These are phyloP conservation scores for Ophiobolus disseminans DNA, from an alignment of 2,329 filamentous ascomycete species.

Conservation along the genomic window DNA sequence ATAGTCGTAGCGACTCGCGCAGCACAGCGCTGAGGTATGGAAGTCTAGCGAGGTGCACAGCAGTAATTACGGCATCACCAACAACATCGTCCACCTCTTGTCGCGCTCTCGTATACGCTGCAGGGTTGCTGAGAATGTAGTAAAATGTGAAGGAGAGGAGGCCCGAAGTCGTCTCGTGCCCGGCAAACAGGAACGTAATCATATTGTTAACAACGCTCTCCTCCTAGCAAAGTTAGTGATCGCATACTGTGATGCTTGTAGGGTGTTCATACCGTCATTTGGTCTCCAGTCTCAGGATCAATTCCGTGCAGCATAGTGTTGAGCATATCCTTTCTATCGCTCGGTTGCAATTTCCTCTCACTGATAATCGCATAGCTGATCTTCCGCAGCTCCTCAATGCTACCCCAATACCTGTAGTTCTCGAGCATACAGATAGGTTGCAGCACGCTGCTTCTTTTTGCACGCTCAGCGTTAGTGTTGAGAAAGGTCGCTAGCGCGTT, in stretches of 20 bases:
- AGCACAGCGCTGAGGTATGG: conserved; percentile 63
- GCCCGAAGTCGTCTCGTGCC: conserved; percentile 49
- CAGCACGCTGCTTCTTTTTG: too few relatives aligned
- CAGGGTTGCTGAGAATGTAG: conserved; percentile 61
- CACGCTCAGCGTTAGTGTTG: too few relatives aligned
- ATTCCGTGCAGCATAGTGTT: conserved; percentile 64
- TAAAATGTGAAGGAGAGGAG: conserved; percentile 56
- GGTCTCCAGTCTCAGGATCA: conserved; percentile 67
- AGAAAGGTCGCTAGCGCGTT: too few relatives aligned
- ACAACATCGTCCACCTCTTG: conserved; percentile 62
- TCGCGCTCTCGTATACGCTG: conserved; percentile 58
- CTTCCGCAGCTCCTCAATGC: conserved; percentile 62
- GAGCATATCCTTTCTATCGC: conserved; percentile 66
- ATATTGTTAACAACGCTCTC: conserved; percentile 72
- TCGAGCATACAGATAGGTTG: conserved; percentile 45
- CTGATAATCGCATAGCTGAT: conserved; percentile 65
- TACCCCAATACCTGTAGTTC: conserved; percentile 59
- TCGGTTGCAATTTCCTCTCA: conserved; percentile 61
- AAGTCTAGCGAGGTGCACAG: conserved; percentile 60
- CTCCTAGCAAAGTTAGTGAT: conserved; percentile 46
- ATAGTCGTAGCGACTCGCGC: conserved; percentile 64
- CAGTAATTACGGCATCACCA: conserved; percentile 53
- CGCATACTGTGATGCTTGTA: too few relatives aligned
- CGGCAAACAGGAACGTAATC: conserved; percentile 67
- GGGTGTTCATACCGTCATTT: conserved; percentile 51